phyloP scores from a whole-genome alignment of 2,329 filamentous ascomycete genomes.

The Bisporella sp. region DNA sequence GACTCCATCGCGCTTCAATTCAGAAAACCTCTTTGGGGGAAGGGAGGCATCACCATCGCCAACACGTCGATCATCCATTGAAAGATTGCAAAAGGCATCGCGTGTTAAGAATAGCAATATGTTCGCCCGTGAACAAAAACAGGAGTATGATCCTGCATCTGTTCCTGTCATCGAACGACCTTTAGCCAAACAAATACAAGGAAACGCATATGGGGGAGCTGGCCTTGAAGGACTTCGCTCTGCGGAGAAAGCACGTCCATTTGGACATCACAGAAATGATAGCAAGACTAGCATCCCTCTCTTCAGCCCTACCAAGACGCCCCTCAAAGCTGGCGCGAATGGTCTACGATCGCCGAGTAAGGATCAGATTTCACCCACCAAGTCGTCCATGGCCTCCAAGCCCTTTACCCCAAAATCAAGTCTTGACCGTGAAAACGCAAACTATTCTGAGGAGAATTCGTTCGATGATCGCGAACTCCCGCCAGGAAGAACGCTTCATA shows the following conservation, averaged over 20 bases:
- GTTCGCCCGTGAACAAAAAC: slow-evolving; percentile 84
- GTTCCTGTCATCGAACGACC: slow-evolving; percentile 76
- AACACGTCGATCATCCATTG: slow-evolving; percentile 81
- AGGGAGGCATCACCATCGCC: slow-evolving; percentile 55
- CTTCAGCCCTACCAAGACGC: slow-evolving; percentile 40
- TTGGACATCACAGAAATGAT: slow-evolving; percentile 44
- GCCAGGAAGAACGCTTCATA: slow-evolving; percentile 62
- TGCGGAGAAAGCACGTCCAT: slow-evolving; percentile 35
- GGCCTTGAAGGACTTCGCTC: slow-evolving; percentile 47
- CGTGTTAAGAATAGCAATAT: slow-evolving; percentile 98
- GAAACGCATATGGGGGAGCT: slow-evolving; percentile 59
- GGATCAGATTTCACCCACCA: slow-evolving; percentile 71
- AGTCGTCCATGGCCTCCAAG: slow-evolving; percentile 74
- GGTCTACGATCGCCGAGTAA: slow-evolving; percentile 49
- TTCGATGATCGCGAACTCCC: slow-evolving; percentile 48
- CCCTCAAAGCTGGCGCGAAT: slow-evolving; percentile 31
- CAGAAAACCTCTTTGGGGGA: slow-evolving; percentile 62
- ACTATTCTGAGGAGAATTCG: slow-evolving; percentile 62
- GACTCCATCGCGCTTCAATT: slow-evolving; percentile 55
- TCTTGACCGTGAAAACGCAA: slow-evolving; percentile 62
- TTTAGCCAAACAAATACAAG: slow-evolving; percentile 65
- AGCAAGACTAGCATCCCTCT: slow-evolving; percentile 55
- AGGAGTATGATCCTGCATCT: slow-evolving; percentile 82
- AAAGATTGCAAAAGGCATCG: slow-evolving; percentile 89
- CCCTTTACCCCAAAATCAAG: slow-evolving; percentile 53